Base-by-base conservation (phyloP, 2,329 filamentous ascomycete genomes). In the Apiospora koreana region DNA sequence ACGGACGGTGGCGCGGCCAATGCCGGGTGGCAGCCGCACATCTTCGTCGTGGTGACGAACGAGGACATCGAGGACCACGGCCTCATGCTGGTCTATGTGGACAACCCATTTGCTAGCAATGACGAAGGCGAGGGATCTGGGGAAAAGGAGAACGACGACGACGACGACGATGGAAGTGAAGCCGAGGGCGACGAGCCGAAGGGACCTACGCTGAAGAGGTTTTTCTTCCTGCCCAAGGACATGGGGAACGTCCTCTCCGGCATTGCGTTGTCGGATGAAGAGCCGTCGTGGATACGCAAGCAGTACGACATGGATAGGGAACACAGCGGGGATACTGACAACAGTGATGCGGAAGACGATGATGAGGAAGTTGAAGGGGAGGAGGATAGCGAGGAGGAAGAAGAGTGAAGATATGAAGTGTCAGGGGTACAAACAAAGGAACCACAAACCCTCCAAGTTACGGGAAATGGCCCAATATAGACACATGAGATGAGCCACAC, bases 41-140 rank as follows among this genome's bases (percentile, higher is more conserved):
- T 31, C 28, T 48, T 69, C 42, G 43, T 69, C 43, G 58, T 69
- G 5, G 54, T 69, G 12, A 69, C 68, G 7, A 65, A 62, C 8
- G 28, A 69, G 10, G 68, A 65, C 28, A 21, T 69, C 21, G 68
- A 65, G 28, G 68, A 69, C 42, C 68, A 69, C 58, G 68, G 58
- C 2, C 21, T 69, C 3, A n/a, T 69, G 25, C 10, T 69, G 23
- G 68, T 65, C 12, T 69, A 69, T 35, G 58, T 48, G 9, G 46
- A 48, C 46, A 48, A 48, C n/a, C n/a, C 8, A 3, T 25, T 25
- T 25, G 46, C n/a, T 18, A 45, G 42, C 18, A 21, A 21, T 18
- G 42, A 45, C 2, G 42, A 45, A 16, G 7, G 18, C 16, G 14
- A 14, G 14, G 14, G 18, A 45, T 2, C 14, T 45, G 14, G 14